Evolutionary conservation across 208 protist genomes (phyloP).

Genomic region (Trypanosoma cruzi): DNA sequence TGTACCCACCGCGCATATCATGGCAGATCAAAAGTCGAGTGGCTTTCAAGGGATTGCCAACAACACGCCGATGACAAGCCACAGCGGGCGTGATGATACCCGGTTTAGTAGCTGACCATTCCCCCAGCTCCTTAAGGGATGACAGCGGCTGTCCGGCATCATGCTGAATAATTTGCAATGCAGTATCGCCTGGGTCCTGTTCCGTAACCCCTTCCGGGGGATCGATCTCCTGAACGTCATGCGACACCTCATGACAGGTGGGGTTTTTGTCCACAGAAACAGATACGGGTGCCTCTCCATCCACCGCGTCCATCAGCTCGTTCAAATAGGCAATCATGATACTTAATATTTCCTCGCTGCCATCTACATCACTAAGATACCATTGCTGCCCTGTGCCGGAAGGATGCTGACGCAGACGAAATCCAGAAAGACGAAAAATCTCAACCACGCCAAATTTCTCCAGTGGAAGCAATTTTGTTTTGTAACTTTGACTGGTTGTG

Average conservation of each 20-base stretch:
- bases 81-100: constrained; percentile 24
- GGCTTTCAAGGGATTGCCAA: not conserved
- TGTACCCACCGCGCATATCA: constrained; percentile 79
- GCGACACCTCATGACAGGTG: not conserved
- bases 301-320: constrained; percentile 32
- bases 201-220: not conserved
- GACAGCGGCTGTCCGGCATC: constrained; percentile 19
- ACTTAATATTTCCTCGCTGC: constrained; percentile 46
- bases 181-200: not conserved
- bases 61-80: constrained; percentile 18
- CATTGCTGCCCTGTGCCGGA: constrained; percentile 50
- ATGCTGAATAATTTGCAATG: constrained; percentile 21
- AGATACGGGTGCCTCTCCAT: not conserved
- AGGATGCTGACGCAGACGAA: constrained; percentile 46
- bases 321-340: constrained; percentile 43
- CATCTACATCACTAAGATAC: constrained; percentile 57
- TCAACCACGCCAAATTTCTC: constrained; percentile 61
- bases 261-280: not conserved
- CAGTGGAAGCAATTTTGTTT: constrained; percentile 54
- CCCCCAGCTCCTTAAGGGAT: constrained; percentile 18
- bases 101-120: not conserved
- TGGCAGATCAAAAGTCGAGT: constrained; percentile 76
- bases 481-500: constrained; percentile 61
- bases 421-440: constrained; percentile 66
- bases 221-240: not conserved